Percentiles rank a stretch among this genome's conserved stretches.
Evolutionary conservation across 352 stramenopile genomes (phyloP).

Genomic region (Pythium inflatum): DNA sequence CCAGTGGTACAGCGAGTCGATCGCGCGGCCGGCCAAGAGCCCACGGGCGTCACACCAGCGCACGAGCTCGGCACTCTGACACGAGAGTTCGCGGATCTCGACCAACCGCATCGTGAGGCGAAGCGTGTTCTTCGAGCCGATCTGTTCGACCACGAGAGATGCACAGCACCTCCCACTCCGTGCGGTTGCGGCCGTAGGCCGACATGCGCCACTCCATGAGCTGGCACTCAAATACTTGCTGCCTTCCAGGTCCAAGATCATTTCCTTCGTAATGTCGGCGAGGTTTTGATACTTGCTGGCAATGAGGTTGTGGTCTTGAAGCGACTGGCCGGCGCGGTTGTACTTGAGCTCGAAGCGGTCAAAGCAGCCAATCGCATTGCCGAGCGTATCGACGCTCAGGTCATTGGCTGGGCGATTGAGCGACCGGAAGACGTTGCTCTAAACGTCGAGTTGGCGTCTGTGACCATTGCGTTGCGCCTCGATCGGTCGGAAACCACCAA

Average conservation of each 20-base stretch:
- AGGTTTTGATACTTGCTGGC: constrained; percentile 95
- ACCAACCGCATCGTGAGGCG: no score
- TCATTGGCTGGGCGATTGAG: constrained; percentile 97
- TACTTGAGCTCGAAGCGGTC: constrained; percentile 99
- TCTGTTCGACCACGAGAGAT: no score
- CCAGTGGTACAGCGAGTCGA: no score
- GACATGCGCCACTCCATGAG: constrained; percentile 95
- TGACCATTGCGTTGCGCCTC: no score
- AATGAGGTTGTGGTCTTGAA: constrained; percentile 99
- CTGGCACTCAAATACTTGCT: constrained; percentile 96
- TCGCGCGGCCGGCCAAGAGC: no score
- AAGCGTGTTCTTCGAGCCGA: no score
- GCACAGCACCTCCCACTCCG: constrained; percentile 98
- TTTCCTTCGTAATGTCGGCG: constrained; percentile 95
- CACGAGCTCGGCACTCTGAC: no score
- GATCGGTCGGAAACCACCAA: no score
- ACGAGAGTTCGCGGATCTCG: no score
- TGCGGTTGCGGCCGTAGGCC: constrained; percentile 92
- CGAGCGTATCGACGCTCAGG: constrained; percentile 98
- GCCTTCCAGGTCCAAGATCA: constrained; percentile 85
- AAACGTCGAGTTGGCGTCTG: no score
- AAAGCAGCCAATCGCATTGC: constrained; percentile 99
- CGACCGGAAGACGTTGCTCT: constrained; percentile 93
- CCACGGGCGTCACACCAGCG: no score
- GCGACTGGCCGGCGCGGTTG: constrained; percentile 94